Evolutionary conservation across 257 asterid species (phyloP).

Genomic region (Gentiana macrophylla): DNA sequence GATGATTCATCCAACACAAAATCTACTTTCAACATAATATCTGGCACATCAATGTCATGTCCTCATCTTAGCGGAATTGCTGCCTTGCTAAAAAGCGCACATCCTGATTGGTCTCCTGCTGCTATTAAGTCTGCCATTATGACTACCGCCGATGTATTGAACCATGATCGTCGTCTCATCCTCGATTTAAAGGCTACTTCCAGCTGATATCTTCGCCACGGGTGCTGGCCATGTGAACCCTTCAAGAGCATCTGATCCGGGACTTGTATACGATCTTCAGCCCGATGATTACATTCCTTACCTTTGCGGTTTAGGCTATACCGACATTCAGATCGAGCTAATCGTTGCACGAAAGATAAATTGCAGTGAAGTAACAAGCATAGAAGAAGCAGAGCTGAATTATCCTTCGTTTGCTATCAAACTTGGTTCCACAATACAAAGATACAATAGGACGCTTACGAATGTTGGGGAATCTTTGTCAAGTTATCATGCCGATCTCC

Average conservation of each 20-base stretch:
- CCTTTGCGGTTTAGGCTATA: slow-evolving; percentile 23
- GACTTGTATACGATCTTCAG: slow-evolving; percentile 22
- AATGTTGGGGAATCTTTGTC: slow-evolving; percentile 20
- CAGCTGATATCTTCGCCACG: slow-evolving; percentile 12
- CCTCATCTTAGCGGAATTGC: slow-evolving; percentile 21
- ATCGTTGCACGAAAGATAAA: slow-evolving; percentile 5
- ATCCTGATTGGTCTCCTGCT: slow-evolving; percentile 21
- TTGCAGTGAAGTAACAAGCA: slow-evolving; percentile 11
- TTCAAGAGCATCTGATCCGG: slow-evolving; percentile 26
- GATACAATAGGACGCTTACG: slow-evolving; percentile 21
- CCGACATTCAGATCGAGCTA: slow-evolving; percentile 13
- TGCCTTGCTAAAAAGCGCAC: slow-evolving; percentile 10
- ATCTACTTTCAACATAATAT: slow-evolving; percentile 6
- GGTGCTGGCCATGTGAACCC: slow-evolving; percentile 25
- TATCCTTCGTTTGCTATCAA: slow-evolving; percentile 27
- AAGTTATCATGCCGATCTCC: slow-evolving; percentile 1
- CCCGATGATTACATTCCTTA: slow-evolving; percentile 24
- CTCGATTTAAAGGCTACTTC: slow-evolving; percentile 12
- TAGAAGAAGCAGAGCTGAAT: slow-evolving; percentile 23
- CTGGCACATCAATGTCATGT: slow-evolving; percentile 17
- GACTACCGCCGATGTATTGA: slow-evolving; percentile 12
- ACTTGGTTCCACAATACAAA: slow-evolving; percentile 7
- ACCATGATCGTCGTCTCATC: slow-evolving; percentile 5
- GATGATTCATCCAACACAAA: slow-evolving; percentile 9
- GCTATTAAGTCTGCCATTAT: slow-evolving; percentile 16